Conservation (phyloP, 371 early-diverging fungal species). For the Dichotomocladium elegans region DNA sequence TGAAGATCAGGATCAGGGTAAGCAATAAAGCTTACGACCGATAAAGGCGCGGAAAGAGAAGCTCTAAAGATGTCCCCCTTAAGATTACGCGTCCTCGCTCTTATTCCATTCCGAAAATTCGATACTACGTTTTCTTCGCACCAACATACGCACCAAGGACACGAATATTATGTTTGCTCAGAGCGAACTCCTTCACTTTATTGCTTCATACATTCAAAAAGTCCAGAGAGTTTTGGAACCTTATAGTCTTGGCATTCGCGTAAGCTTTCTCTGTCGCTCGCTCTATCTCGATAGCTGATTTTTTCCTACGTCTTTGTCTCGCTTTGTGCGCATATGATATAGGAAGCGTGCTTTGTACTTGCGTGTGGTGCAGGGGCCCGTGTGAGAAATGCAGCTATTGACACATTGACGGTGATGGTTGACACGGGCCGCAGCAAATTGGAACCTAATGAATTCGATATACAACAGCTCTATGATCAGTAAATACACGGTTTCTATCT, state of each 20-base stretch:
- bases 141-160: constrained; percentile 9
- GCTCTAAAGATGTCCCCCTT: background rate
- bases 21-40: constrained; percentile 2
- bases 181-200: constrained; percentile 16
- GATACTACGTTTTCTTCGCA: constrained; percentile 16
- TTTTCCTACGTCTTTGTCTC: no score
- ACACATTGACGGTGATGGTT: constrained; percentile 14
- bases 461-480: constrained; percentile 63
- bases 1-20: constrained; percentile 32
- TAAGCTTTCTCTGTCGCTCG: constrained; percentile 9
- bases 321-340: no score
- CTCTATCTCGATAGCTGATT: background rate
- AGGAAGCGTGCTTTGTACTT: constrained; percentile 15
- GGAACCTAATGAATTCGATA: constrained; percentile 29
- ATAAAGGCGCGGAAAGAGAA: background rate
- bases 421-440: constrained; percentile 12
- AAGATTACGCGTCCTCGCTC: constrained; percentile 37
- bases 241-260: constrained; percentile 9
- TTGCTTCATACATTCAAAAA: constrained; percentile 25
- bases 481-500: constrained; percentile 16
- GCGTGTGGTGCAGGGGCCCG: constrained; percentile 4
- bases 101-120: constrained; percentile 27
- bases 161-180: constrained; percentile 15
- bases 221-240: constrained; percentile 16
- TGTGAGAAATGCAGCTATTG: constrained; percentile 17